Percentiles rank a stretch among this genome's conserved stretches.
Evolutionary conservation across 176 grass and related monocot species (phyloP).

Genomic region (Areca catechu): DNA sequence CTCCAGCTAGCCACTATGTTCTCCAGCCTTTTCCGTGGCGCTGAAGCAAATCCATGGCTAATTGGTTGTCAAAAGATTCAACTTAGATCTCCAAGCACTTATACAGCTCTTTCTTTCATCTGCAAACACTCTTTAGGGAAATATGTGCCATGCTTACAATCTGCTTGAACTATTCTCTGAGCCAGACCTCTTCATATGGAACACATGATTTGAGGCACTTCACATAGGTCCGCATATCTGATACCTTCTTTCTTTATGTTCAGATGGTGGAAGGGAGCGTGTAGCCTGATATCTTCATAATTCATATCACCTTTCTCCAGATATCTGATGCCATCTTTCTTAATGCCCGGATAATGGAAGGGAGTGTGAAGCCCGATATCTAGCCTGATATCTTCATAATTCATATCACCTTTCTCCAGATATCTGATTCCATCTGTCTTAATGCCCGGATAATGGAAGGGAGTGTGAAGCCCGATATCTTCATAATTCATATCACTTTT

Average conservation of each 20-base stretch:
- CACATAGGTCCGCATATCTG: neutral
- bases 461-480: slow-evolving; percentile 14
- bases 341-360: no score
- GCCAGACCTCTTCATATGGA: slow-evolving; percentile 45
- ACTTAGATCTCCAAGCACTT: slow-evolving; percentile 5
- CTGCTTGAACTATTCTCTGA: slow-evolving; percentile 29
- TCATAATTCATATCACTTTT: slow-evolving; percentile 17
- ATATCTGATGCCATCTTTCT: slow-evolving; percentile 4
- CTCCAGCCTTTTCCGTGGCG: neutral
- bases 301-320: slow-evolving; percentile 9
- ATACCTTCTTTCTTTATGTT: slow-evolving; percentile 10
- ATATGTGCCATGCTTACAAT: slow-evolving; percentile 28
- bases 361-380: no score
- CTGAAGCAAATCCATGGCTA: slow-evolving; percentile 29
- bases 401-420: no score
- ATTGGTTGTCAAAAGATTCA: slow-evolving; percentile 24
- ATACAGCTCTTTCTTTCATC: slow-evolving; percentile 21
- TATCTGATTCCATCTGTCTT: no score
- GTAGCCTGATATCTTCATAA: slow-evolving; percentile 26
- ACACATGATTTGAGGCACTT: slow-evolving; percentile 27
- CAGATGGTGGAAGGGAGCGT: neutral
- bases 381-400: no score
- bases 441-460: slow-evolving; percentile 6
- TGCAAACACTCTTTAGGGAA: slow-evolving; percentile 7
- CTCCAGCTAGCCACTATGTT: no score